Percentiles rank a stretch among this genome's conserved stretches.
phyloP scores from a whole-genome alignment of 2,329 filamentous ascomycete species.

The Claviceps sp. region DNA sequence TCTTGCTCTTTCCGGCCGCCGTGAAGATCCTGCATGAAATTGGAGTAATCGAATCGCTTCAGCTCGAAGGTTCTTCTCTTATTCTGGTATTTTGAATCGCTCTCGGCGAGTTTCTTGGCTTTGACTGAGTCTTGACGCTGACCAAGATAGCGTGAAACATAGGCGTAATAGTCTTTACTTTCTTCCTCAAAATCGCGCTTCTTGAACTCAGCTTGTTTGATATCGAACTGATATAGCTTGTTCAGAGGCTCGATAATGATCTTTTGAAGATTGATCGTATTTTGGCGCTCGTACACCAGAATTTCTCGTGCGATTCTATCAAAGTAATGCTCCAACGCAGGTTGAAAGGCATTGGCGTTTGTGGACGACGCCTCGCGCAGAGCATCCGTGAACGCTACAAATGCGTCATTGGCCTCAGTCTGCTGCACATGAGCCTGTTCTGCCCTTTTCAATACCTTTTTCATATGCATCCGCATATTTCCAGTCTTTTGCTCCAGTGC shows the following conservation, averaged over 20 bases:
- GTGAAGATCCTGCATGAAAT: conserved; percentile 98
- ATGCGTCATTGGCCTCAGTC: conserved; percentile 71
- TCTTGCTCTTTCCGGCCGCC: conserved; percentile 98
- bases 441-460: conserved; percentile 89
- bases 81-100: conserved; percentile 88
- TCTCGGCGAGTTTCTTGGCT: conserved; percentile 90
- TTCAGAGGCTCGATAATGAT: conserved; percentile 89
- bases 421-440: conserved; percentile 76
- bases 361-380: conserved; percentile 77
- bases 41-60: conserved; percentile 96
- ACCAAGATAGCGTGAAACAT: conserved; percentile 89
- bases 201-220: conserved; percentile 94
- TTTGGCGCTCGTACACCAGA: conserved; percentile 70
- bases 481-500: conserved; percentile 92
- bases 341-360: conserved; percentile 93
- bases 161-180: conserved; percentile 95
- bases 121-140: conserved; percentile 92
- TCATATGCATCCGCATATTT: conserved; percentile 87
- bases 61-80: conserved; percentile 93
- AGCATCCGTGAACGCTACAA: conserved; percentile 70
- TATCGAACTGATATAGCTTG: conserved; percentile 86
- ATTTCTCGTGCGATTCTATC: conserved; percentile 93
- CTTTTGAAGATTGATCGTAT: conserved; percentile 71
- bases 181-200: conserved; percentile 98
- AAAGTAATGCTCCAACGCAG: conserved; percentile 94